These are phyloP conservation scores for Dioscorea cayenensis DNA, from an alignment of 116 monocot genomes.

Conservation along the genomic window DNA sequence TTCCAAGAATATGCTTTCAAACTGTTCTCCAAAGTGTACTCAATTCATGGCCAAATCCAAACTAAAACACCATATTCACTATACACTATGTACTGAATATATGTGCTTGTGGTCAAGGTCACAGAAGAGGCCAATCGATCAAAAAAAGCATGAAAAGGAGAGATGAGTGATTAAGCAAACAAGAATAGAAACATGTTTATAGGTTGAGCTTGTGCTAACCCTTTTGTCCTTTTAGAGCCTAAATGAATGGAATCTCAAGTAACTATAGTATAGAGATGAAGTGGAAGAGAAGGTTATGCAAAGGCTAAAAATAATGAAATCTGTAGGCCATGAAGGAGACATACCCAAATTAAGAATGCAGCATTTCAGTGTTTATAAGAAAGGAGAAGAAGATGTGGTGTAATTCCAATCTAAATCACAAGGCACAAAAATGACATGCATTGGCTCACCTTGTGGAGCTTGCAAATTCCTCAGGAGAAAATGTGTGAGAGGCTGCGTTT, in stretches of 20 bases:
- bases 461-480: constrained; percentile 68
- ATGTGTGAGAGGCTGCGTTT: constrained; percentile 44
- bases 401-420: background rate
- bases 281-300: constrained; percentile 16
- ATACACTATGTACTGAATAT: background rate
- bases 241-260: constrained; percentile 29
- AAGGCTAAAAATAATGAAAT: constrained; percentile 19
- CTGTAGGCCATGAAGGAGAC: constrained; percentile 45
- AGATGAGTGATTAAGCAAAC: constrained; percentile 8
- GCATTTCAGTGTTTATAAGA: constrained; percentile 24
- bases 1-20: background rate
- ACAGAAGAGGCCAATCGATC: background rate
- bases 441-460: constrained; percentile 62
- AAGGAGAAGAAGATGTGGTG: background rate
- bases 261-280: constrained; percentile 22
- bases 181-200: constrained; percentile 7
- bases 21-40: background rate
- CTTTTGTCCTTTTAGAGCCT: constrained; percentile 11
- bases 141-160: background rate
- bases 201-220: constrained; percentile 6
- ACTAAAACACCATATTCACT: background rate
- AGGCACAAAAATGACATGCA: constrained; percentile 27
- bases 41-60: background rate
- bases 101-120: background rate
- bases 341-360: constrained; percentile 16